Base-by-base conservation (phyloP, 352 stramenopile species). In the Phytophthora pluvialis region DNA sequence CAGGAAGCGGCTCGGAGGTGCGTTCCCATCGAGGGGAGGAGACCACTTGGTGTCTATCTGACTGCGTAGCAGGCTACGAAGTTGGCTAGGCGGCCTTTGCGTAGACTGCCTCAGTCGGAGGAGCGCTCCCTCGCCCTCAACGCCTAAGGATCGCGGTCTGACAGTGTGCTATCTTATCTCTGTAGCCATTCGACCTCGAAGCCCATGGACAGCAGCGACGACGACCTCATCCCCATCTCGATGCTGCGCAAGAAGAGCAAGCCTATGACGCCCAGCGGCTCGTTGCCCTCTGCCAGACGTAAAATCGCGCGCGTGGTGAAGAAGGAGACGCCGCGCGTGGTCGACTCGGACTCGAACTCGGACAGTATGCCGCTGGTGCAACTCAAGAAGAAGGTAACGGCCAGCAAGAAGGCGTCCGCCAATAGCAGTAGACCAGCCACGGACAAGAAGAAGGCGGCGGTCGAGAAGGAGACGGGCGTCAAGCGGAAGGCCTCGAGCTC, bases 311-410 rank as follows among this genome's bases (percentile, higher is more conserved):
- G 67, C 26, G 65, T 31, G 16, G 58, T 73, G 13, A 86, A 87
- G 67, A 33, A 67, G 13, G 60, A 75, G 51, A 64, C 50, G 21
- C 56, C 68, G 54, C 53, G 67, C 9, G 62, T 73, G 28, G 63
- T 79, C 45, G 73, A 88, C 28, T 73, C 66, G 43, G 81, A 94
- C 60, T 83, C 82, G 58, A 78, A 91, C 62, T 93, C 90, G 46
- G 89, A 97, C 60, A 82, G 84, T 52, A 53, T 93, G 31, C 88
- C 90, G 42, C 78, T 96, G 44, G 78, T 90, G 32, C 72, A 93
- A 52, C 79, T 96, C 35, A 97, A 96, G 69, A 95, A 93, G 44
- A 77, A 65, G 33, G 43, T 18, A 8, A 48, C 78, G 48, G 72
- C 89, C 43, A 93, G 87, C 58, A 94, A 90, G 32, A 66, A 71